Percentiles rank a stretch among this genome's conserved stretches.
phyloP scores from a whole-genome alignment of 2,329 filamentous ascomycete genomes.

The Cordyceps cateniannulata region DNA sequence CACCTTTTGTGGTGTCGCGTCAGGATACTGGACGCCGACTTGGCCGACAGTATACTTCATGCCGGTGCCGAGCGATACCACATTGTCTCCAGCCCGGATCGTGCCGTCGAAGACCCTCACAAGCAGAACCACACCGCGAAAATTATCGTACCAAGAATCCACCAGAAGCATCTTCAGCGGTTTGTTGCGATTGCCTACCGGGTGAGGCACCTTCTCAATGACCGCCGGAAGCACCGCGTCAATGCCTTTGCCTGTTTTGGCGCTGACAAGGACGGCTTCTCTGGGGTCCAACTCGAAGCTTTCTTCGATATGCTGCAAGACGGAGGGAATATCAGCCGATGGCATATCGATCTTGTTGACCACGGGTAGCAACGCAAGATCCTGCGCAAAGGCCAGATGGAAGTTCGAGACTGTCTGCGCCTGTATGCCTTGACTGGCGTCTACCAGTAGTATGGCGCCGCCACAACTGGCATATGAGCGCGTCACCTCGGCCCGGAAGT shows the following conservation, averaged over 20 bases:
- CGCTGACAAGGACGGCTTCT: conserved; percentile 67
- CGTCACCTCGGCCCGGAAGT: conserved; percentile 94
- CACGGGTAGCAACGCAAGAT: conserved; percentile 78
- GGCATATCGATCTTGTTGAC: conserved; percentile 96
- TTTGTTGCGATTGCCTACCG: conserved; percentile 63
- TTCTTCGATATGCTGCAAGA: conserved; percentile 76
- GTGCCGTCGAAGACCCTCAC: conserved; percentile 88
- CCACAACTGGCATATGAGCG: conserved; percentile 94
- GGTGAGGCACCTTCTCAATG: conserved; percentile 76
- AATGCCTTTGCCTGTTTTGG: conserved; percentile 90
- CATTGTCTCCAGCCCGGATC: conserved; percentile 72
- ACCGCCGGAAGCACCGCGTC: conserved; percentile 76
- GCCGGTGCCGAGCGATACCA: conserved; percentile 84
- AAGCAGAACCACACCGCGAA: conserved; percentile 85
- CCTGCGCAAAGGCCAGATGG: conserved; percentile 92
- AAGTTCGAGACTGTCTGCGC: conserved; percentile 99
- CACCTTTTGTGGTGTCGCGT: conserved; percentile 71
- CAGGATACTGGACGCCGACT: conserved; percentile 92
- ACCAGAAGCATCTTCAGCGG: conserved; percentile 82
- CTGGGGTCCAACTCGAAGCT: conserved; percentile 83
- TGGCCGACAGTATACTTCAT: conserved; percentile 90
- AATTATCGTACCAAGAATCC: conserved; percentile 97
- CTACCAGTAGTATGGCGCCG: conserved; percentile 84
- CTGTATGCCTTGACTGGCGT: conserved; percentile 94
- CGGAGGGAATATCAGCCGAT: conserved; percentile 78